Evolutionary conservation across 257 asterid genomes (phyloP).

Genomic region (Echium plantagineum): DNA sequence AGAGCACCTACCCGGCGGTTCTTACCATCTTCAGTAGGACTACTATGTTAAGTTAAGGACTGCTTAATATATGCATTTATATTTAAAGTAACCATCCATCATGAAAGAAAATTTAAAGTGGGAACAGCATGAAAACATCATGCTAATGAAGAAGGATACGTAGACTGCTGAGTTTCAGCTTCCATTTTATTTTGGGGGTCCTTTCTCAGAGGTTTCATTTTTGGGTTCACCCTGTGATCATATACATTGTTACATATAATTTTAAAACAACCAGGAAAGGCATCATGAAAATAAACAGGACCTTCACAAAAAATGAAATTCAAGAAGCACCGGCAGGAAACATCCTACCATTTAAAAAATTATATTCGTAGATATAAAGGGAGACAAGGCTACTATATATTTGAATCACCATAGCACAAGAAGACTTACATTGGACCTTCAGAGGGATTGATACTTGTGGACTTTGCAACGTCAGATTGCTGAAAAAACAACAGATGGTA

Average conservation of each 20-base stretch:
- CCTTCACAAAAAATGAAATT: neutral
- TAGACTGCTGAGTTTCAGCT: conserved; percentile 23
- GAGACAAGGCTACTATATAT: neutral
- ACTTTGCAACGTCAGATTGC: neutral
- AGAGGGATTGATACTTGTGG: neutral
- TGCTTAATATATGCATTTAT: conserved; percentile 1
- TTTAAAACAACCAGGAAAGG: neutral
- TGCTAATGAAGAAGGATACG: conserved; percentile 33
- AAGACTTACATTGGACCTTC: neutral
- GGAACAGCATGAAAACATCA: neutral
- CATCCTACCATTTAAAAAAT: neutral
- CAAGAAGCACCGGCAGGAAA: neutral
- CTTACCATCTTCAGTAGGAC: conserved; percentile 19
- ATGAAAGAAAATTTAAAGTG: no score
- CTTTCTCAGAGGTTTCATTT: conserved; percentile 25
- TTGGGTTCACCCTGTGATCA: conserved; percentile 32
- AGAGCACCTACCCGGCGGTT: conserved; percentile 13
- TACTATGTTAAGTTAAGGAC: conserved; percentile 14
- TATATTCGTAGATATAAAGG: neutral
- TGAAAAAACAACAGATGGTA: neutral
- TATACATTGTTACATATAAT: conserved; percentile 10
- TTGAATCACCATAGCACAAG: no score
- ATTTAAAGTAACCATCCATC: neutral
- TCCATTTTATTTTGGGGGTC: conserved; percentile 27
- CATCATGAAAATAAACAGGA: neutral